phyloP scores from a whole-genome alignment of 2,329 filamentous ascomycete species.

The Colletotrichum zoysiae region DNA sequence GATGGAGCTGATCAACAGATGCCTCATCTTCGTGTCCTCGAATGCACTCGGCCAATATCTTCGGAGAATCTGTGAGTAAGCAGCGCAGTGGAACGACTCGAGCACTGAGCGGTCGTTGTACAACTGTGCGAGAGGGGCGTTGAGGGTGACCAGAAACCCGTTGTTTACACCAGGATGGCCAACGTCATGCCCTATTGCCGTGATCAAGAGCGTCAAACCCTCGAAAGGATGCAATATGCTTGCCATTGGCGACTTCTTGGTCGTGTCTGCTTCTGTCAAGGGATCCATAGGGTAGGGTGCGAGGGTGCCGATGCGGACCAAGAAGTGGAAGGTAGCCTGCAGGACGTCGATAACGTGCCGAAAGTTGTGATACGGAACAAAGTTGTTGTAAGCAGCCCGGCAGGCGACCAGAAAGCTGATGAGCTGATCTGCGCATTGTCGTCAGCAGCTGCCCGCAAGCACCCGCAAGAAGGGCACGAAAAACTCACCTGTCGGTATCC shows the following conservation, averaged over 20 bases:
- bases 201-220: slow-evolving; percentile 88
- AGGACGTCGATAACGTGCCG: slow-evolving; percentile 96
- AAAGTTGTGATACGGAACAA: slow-evolving; percentile 98
- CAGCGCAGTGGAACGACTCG: slow-evolving; percentile 97
- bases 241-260: slow-evolving; percentile 74
- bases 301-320: slow-evolving; percentile 82
- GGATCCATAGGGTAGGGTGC: slow-evolving; percentile 69
- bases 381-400: slow-evolving; percentile 93
- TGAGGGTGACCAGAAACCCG: slow-evolving; percentile 91
- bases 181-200: slow-evolving; percentile 98
- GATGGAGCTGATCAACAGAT: slow-evolving; percentile 97
- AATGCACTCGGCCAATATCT: slow-evolving; percentile 91
- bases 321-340: slow-evolving; percentile 91
- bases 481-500: slow-evolving; percentile 78
- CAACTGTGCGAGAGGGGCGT: slow-evolving; percentile 91
- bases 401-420: slow-evolving; percentile 89
- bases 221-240: slow-evolving; percentile 87
- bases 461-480: slow-evolving; percentile 42
- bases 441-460: slow-evolving; percentile 54
- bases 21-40: slow-evolving; percentile 82
- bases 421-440: slow-evolving; percentile 74
- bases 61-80: slow-evolving; percentile 94
- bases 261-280: slow-evolving; percentile 45
- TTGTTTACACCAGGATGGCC: slow-evolving; percentile 99
- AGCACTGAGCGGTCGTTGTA: slow-evolving; percentile 98